Base-by-base conservation (phyloP, 768 basidiomycete genomes). In the Erythrobasidium yunnanense region DNA sequence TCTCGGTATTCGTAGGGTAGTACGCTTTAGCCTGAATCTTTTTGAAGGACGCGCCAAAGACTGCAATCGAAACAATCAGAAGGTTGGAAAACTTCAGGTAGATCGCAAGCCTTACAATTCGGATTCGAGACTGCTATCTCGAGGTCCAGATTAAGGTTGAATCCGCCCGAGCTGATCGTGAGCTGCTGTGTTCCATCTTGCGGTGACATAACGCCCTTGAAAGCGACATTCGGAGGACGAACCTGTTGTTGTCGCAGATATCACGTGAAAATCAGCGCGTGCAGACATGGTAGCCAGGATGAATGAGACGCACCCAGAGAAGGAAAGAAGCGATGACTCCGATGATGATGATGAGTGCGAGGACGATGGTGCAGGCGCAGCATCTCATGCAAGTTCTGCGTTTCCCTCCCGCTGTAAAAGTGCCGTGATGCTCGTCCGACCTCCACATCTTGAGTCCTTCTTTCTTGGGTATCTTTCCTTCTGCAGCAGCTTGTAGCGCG, bases 401-500 rank as follows among this genome's bases (percentile, higher is more conserved):
- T 27, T 63, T 55, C 0, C 73, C 73, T 0, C 73, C 73, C 1
- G 65, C 38, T 0, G 68, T 70, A 5, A 72, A 50, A 2, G 68
- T 69, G 17, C 71, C 71, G 13, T 69, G 51, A 54, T 74, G 73
- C 62, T 74, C 73, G 58, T 74, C 73, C 17, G 58, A 62, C 49
- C 73, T 52, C 62, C 67, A 74, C 72, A 74, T 74, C 42, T 68
- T 58, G 38, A 74, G 65, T 5, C 71, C 73, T 32, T 69, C 73
- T 57, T 74, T 73, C 57, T 72, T 72, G 0, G 73, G 73, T 33
- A 74, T 74, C 56, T 71, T 67, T 2, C 73, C 73, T 35, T 71
- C 71, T 7, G 73, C 73, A 17, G 73, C 73, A 68, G 71, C 70
- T 62, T 68, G 53, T 6, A 67, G 20, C 4, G 68, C 56, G 4